Evolutionary conservation across 495 filamentous ascomycete genomes (phyloP).

Genomic region (Oidiodendron maius): DNA sequence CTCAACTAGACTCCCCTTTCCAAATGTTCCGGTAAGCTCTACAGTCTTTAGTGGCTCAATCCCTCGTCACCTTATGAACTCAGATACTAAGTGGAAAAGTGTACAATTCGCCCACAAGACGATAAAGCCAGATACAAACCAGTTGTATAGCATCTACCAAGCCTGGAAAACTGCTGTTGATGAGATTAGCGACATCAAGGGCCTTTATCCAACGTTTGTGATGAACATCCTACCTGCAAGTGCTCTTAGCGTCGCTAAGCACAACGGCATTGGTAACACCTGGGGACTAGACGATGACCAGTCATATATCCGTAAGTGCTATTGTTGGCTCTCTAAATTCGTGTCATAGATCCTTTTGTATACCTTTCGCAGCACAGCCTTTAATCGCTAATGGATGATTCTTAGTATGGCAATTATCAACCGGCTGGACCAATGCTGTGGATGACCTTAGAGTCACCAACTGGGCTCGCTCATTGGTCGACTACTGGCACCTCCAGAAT

Average conservation of each 20-base stretch:
- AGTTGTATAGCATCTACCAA: constrained; percentile 6
- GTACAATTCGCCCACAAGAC: background rate
- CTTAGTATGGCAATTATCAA: too few relatives aligned
- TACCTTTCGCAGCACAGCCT: too few relatives aligned
- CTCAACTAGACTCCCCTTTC: constrained; percentile 1
- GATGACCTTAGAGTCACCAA: background rate
- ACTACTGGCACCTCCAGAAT: background rate
- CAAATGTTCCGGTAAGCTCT: constrained; percentile 3
- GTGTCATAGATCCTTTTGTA: too few relatives aligned
- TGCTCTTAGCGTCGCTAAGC: background rate
- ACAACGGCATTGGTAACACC: constrained; percentile 10
- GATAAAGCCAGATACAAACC: background rate
- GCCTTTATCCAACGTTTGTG: background rate
- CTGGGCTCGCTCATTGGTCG: background rate
- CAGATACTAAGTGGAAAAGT: background rate
- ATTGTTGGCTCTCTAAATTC: too few relatives aligned
- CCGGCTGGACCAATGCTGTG: background rate
- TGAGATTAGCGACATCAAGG: background rate
- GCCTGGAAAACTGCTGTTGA: background rate
- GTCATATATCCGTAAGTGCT: background rate
- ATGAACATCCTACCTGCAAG: background rate
- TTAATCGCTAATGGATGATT: too few relatives aligned
- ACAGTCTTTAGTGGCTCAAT: too few relatives aligned
- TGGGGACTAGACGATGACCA: constrained; percentile 2
- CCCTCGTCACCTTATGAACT: background rate